Conservation (phyloP, 257 asterid genomes). For the Solanum bulbocastanum region DNA sequence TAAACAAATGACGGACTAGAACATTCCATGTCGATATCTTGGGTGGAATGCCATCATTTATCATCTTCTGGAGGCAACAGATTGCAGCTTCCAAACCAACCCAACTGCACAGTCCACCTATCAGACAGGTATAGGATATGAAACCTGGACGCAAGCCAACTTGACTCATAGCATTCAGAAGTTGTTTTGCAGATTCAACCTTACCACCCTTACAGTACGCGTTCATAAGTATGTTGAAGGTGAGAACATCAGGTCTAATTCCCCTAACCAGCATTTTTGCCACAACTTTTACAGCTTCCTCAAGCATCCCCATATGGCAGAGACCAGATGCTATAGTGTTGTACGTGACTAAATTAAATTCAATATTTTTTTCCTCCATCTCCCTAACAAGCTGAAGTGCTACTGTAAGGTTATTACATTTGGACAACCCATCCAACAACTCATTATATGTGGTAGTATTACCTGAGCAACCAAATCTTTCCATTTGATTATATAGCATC, state of each 20-base stretch:
- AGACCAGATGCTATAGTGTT: conserved; percentile 56
- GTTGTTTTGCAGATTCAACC: conserved; percentile 32
- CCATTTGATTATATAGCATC: conserved; percentile 62
- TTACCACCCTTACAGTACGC: conserved; percentile 46
- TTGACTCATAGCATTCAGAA: conserved; percentile 38
- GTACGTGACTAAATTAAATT: conserved; percentile 50
- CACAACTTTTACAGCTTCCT: conserved; percentile 31
- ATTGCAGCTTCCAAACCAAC: conserved; percentile 36
- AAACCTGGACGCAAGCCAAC: conserved; percentile 42
- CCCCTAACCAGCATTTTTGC: conserved; percentile 64
- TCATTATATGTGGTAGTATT: conserved; percentile 54
- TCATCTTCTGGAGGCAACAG: conserved; percentile 44
- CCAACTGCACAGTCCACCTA: conserved; percentile 37
- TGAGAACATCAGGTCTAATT: conserved; percentile 40
- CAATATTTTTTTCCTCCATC: conserved; percentile 47
- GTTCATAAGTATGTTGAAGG: conserved; percentile 50
- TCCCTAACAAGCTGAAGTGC: conserved; percentile 44
- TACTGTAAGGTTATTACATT: conserved; percentile 9
- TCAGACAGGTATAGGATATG: conserved; percentile 47
- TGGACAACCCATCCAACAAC: conserved; percentile 53
- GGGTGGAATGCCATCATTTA: conserved; percentile 55
- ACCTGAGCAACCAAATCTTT: conserved; percentile 33
- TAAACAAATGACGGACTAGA: conserved; percentile 49
- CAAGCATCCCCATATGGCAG: conserved; percentile 33
- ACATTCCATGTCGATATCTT: conserved; percentile 50